phyloP scores from a whole-genome alignment of 192 early-diverging fungal genomes.

The Backusella macrospora region DNA sequence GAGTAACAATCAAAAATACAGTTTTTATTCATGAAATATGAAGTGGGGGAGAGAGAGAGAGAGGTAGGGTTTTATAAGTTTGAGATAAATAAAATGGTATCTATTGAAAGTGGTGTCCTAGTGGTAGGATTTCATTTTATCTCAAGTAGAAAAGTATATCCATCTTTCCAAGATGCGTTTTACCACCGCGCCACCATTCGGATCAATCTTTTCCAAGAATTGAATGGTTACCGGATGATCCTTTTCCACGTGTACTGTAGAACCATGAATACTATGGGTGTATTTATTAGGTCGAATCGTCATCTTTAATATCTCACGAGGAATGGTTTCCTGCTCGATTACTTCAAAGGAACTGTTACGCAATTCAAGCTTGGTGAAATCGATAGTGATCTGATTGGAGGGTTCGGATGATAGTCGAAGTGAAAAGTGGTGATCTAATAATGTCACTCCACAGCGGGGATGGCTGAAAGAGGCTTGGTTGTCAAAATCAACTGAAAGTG shows the following conservation, averaged over 20 bases:
- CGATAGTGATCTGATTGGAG: slow-evolving; percentile 18
- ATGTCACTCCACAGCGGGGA: slow-evolving; percentile 38
- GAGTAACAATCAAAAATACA: not conserved
- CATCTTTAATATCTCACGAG: slow-evolving; percentile 38
- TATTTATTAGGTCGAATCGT: slow-evolving; percentile 14
- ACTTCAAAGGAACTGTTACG: slow-evolving; percentile 27
- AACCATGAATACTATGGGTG: not conserved
- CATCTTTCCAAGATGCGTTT: slow-evolving; percentile 40
- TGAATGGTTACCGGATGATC: slow-evolving; percentile 24
- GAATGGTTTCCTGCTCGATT: not conserved
- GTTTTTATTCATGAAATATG: not conserved
- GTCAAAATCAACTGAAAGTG: slow-evolving; percentile 36
- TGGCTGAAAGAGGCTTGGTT: slow-evolving; percentile 22
- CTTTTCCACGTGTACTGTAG: not conserved
- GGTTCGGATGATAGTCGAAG: slow-evolving; percentile 33
- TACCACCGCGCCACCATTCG: slow-evolving; percentile 37
- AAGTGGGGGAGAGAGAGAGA: no score
- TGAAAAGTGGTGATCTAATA: slow-evolving; percentile 36
- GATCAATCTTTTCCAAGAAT: slow-evolving; percentile 45
- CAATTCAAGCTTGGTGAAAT: slow-evolving; percentile 29
- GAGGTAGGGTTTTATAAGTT: no score
- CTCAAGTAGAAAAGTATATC: slow-evolving; percentile 9
- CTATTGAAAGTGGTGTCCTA: no score
- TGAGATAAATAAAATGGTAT: no score
- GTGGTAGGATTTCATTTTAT: no score